phyloP scores from a whole-genome alignment of 495 filamentous ascomycete species.

The Neurospora tetraspora region DNA sequence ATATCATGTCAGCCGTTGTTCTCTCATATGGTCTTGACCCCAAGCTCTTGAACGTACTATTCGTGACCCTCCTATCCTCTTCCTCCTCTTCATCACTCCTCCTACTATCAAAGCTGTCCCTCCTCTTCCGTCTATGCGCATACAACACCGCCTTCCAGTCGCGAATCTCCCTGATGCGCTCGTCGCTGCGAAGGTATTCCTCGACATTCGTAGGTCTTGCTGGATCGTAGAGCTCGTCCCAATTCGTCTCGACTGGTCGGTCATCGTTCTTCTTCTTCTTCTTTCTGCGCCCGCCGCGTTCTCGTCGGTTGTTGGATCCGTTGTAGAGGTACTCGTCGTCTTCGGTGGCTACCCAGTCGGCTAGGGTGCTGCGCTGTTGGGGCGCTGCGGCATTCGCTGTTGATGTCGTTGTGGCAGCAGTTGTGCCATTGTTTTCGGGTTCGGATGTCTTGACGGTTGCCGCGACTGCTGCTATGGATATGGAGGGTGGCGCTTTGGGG shows the following conservation, averaged over 20 bases:
- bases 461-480: constrained; percentile 7
- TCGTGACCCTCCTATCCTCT: constrained; percentile 37
- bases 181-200: constrained; percentile 79
- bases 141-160: constrained; percentile 88
- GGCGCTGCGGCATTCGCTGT: constrained; percentile 15
- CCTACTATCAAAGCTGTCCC: constrained; percentile 23
- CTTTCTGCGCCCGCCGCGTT: constrained; percentile 65
- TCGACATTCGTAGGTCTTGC: constrained; percentile 75
- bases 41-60: constrained; percentile 32
- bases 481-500: constrained; percentile 23
- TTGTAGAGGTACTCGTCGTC: constrained; percentile 51
- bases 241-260: constrained; percentile 55
- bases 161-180: constrained; percentile 64
- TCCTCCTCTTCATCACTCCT: constrained; percentile 46
- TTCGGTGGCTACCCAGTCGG: constrained; percentile 69
- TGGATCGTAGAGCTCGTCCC: constrained; percentile 91
- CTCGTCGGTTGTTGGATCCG: constrained; percentile 15
- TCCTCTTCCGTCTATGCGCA: constrained; percentile 52
- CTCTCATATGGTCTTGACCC: not conserved
- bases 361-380: constrained; percentile 62
- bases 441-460: not conserved
- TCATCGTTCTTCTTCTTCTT: constrained; percentile 70
- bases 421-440: not conserved
- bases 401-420: constrained; percentile 2
- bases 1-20: constrained; percentile 11